Evolutionary conservation across 2,329 filamentous ascomycete species (phyloP), one percentile per base, ranked within the genome.

Genomic region (Epichloe gansuensis): DNA sequence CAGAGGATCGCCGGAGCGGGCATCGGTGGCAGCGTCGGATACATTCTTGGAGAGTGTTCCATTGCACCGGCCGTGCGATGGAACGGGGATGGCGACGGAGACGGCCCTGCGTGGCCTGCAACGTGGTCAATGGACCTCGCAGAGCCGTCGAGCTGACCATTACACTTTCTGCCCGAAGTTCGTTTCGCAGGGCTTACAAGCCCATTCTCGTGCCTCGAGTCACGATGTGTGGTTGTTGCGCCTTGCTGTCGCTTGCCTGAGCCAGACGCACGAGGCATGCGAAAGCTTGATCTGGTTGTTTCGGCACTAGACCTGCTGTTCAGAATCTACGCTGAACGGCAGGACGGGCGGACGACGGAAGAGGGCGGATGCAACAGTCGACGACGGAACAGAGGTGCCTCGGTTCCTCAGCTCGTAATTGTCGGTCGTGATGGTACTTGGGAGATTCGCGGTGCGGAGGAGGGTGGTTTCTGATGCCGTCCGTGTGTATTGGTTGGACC

Each of bases 191-290:
- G 66, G 64, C 83, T 83, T 77, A 90, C 85, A 69, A 89, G 77
- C 65, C 88, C 89, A 84, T 88, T 90, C 73, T 95, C 90, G 73
- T 94, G 86, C 69, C 86, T 82, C 64, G 76, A 81, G 71, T 85
- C 85, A 73, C 82, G 82, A 69, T 83, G 78, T 72, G 75, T 85
- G 60, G 71, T 71, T 67, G 75, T 75, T 67, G 75, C 75, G 72
- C 75, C 76, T 72, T 75, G 74, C 69, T 80, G 76, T 80, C 78
- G 77, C 75, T 82, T 82, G 68, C 73, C 68, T 67, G 75, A 75
- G 67, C 71, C 73, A 62, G 76, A 72, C 65, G 72, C 75, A 67
- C 78, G 78, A 81, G 78, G 77, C 78, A 82, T 82, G 75, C 75
- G 75, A 56, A 55, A 38, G 45, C 48, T 43, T 47, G 3, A n/a